Conservation (phyloP, 208 protist species). For the Leishmania arabica region DNA sequence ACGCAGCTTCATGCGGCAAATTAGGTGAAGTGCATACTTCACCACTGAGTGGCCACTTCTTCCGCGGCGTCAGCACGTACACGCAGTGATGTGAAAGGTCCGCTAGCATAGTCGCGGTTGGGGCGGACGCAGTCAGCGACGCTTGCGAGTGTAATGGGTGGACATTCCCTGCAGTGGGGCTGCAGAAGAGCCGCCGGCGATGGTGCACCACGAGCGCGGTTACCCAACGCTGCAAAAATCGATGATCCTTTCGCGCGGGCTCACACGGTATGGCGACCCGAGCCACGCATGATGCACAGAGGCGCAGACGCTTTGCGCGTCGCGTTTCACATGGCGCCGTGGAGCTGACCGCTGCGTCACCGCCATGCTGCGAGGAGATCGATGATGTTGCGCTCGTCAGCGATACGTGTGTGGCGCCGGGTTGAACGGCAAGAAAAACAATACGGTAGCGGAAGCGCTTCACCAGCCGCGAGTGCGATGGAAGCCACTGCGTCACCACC, state of each 20-base stretch:
- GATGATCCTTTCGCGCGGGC: slow-evolving; percentile 53
- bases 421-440: slow-evolving; percentile 18
- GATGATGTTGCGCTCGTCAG: not conserved
- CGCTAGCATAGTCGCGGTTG: slow-evolving; percentile 23
- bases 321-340: not conserved
- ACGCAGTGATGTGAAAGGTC: slow-evolving; percentile 54
- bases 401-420: not conserved
- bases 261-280: slow-evolving; percentile 9
- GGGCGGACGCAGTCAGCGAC: not conserved
- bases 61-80: slow-evolving; percentile 28
- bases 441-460: slow-evolving; percentile 46
- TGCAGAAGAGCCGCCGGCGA: not conserved
- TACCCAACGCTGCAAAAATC: slow-evolving; percentile 68
- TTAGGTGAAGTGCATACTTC: not conserved
- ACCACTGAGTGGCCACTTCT: not conserved
- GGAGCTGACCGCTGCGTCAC: not conserved
- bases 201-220: slow-evolving; percentile 11
- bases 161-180: not conserved
- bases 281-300: not conserved
- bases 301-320: not conserved
- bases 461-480: slow-evolving; percentile 49
- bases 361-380: not conserved
- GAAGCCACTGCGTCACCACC: slow-evolving; percentile 46
- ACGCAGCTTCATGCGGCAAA: not conserved
- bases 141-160: not conserved